Base-by-base conservation (phyloP, 2,329 filamentous ascomycete species). In the Neopestalotiopsis sp. region DNA sequence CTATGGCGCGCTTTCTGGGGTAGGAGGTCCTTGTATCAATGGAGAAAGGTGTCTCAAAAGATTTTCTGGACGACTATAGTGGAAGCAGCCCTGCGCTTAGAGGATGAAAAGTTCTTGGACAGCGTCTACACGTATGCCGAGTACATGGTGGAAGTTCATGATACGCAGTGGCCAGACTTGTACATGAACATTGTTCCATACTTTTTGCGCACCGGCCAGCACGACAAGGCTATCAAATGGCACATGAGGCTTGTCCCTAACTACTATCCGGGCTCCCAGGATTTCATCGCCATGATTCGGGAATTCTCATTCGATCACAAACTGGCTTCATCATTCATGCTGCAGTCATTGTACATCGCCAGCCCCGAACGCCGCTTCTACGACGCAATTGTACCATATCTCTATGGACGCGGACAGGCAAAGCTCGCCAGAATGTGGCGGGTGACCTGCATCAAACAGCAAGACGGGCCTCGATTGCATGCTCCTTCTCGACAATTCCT, bases 301-400 rank as follows among this genome's bases (percentile, higher is more conserved):
- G 68, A 73, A 12, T 87, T 85, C 61, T 80, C 82, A 53, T 68
- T 75, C 17, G 80, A 85, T 62, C 70, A 75, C 5, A 79, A 80
- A 34, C 73, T 77, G 3, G 72, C 77, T 28, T 74, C 82, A 62
- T 81, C 85, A 59, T 77, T 77, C 10, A 80, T 80, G 2, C 77
- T 89, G 7, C 79, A 78, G 57, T 75, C 78, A 14, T 77, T 89
- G 10, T 89, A 89, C 70, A 74, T 79, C 9, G 78, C 79, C 20
- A 85, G 81, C 61, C 74, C 73, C 2, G 79, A 84, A 61, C 85
- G 81, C 57, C 71, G 75, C 12, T 72, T 88, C 0, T 89, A 89
- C 73, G 86, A 88, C 71, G 76, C 78, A 24, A 67, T 89, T 7
- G 80, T 89, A n/a, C 86, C 87, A 3, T 76, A 82, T 65, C 78